Evolutionary conservation across 768 basidiomycete species (phyloP).

Genomic region (Lentinula detonsa): DNA sequence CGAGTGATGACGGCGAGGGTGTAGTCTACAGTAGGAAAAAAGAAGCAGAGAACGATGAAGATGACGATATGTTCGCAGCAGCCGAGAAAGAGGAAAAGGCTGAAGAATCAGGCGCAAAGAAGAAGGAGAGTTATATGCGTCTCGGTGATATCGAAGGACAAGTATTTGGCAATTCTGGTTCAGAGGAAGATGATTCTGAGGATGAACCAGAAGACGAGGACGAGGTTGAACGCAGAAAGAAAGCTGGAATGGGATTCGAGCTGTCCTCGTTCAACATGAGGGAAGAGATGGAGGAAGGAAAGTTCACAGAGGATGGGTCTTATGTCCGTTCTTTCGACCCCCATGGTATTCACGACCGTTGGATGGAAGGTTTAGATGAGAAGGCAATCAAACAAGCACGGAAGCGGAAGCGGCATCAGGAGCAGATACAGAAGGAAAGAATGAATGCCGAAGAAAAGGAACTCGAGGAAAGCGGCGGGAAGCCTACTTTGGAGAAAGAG

Average conservation of each 20-base stretch:
- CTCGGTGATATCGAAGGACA: conserved; percentile 97
- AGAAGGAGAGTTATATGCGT: conserved; percentile 71
- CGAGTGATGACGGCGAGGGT: conserved; percentile 92
- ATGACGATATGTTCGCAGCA: conserved; percentile 77
- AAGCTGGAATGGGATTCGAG: conserved; percentile 89
- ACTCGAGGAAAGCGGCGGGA: conserved; percentile 60
- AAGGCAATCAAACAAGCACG: conserved; percentile 79
- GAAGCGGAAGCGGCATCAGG: conserved; percentile 67
- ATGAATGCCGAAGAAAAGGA: conserved; percentile 72
- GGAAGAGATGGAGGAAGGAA: conserved; percentile 97
- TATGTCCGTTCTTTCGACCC: conserved; percentile 86
- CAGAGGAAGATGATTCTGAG: conserved; percentile 37
- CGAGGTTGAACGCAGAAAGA: conserved; percentile 66
- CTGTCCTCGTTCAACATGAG: conserved; percentile 98
- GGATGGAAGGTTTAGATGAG: conserved; percentile 92
- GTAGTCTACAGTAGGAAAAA: conserved; percentile 79
- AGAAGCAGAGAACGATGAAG: conserved; percentile 54
- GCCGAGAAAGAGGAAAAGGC: conserved; percentile 52
- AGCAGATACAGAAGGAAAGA: conserved; percentile 64
- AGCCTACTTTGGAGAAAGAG: conserved; percentile 54
- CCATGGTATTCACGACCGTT: conserved; percentile 87
- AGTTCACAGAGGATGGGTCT: conserved; percentile 90
- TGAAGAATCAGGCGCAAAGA: conserved; percentile 29
- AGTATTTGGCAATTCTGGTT: conserved; percentile 62
- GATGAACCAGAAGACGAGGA: conserved; percentile 70